Base-by-base conservation (phyloP, 2,329 filamentous ascomycete genomes). In the Albophoma yamanashiensis region DNA sequence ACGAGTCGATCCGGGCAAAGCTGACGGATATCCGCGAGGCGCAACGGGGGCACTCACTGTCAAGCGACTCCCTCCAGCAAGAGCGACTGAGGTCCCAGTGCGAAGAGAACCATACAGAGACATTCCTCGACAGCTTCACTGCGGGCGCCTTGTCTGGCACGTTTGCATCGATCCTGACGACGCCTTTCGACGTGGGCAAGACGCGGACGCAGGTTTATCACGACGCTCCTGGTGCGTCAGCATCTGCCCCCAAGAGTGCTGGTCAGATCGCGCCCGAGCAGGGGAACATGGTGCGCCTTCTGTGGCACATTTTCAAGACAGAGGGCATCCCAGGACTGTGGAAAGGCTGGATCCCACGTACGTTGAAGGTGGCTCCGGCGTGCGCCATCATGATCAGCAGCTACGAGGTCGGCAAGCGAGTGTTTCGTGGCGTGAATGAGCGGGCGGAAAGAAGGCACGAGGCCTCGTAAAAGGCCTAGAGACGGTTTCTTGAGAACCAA, bases 351-450 rank as follows among this genome's bases (percentile, higher is more conserved):
- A 88, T 91, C 31, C 92, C 94, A 0, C 82, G 94, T 45, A 96
- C 91, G 65, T 78, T 97, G 62, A 97, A 97, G 73, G 92, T 99
- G 6, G 93, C 94, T 1, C 94, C 94, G 1, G 91, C 93, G 0
- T 99, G 94, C 74, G 94, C 94, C 36, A 97, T 99, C 71, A 99
- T 99, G 94, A 97, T 99, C 71, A 95, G 91, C 71, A 96, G 89
- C 71, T 99, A 97, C 73, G 94, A 99, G 74, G 84, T 97, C 43
- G 92, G 94, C 57, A 99, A 99, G 80, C 88, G 89, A 73, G 87
- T 89, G 71, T 95, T 95, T 40, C 81, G 85, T 59, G 82, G 83
- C 14, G 84, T 91, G 57, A 97, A 97, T 62, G 79, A 83, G 68
- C 75, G 71, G 25, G 62, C 67, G 1, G 57, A 55, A 39, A 61